phyloP scores from a whole-genome alignment of 352 stramenopile species.

The Pythium utonaiense region DNA sequence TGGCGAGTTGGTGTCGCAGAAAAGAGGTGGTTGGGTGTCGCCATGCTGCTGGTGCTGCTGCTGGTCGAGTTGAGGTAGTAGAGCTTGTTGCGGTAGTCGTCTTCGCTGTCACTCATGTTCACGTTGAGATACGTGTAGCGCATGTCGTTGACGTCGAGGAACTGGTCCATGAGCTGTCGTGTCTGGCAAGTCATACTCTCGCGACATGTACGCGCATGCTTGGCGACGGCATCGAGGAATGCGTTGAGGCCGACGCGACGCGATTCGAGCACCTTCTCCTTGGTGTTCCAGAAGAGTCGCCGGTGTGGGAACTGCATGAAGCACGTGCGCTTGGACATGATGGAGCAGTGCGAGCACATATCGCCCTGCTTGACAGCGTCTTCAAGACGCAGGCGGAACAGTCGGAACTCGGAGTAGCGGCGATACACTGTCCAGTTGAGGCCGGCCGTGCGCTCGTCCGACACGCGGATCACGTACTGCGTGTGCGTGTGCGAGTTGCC shows the following conservation, averaged over 20 bases:
- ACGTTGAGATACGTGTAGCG: slow-evolving; percentile 86
- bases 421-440: slow-evolving; percentile 84
- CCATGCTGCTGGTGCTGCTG: slow-evolving; percentile 20
- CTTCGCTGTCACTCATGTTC: slow-evolving; percentile 63
- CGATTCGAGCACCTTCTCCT: slow-evolving; percentile 66
- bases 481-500: slow-evolving; percentile 64
- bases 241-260: slow-evolving; percentile 69
- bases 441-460: slow-evolving; percentile 62
- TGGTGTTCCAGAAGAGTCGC: slow-evolving; percentile 69
- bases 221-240: slow-evolving; percentile 75
- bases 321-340: slow-evolving; percentile 77
- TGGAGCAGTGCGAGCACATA: slow-evolving; percentile 71
- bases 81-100: slow-evolving; percentile 41
- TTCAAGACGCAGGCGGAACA: slow-evolving; percentile 61
- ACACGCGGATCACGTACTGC: slow-evolving; percentile 84
- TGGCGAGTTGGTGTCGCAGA: slow-evolving; percentile 10
- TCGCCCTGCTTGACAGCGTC: slow-evolving; percentile 56
- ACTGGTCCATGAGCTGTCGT: slow-evolving; percentile 79
- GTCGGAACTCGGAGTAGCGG: slow-evolving; percentile 82
- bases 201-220: slow-evolving; percentile 71
- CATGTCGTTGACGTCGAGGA: slow-evolving; percentile 88
- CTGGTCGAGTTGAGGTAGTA: slow-evolving; percentile 25
- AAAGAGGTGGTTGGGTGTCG: slow-evolving; percentile 20
- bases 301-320: slow-evolving; percentile 82
- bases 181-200: slow-evolving; percentile 70